Evolutionary conservation across 2,329 filamentous ascomycete species (phyloP), one percentile per base, ranked within the genome.

Genomic region (Fusarium virguliforme): DNA sequence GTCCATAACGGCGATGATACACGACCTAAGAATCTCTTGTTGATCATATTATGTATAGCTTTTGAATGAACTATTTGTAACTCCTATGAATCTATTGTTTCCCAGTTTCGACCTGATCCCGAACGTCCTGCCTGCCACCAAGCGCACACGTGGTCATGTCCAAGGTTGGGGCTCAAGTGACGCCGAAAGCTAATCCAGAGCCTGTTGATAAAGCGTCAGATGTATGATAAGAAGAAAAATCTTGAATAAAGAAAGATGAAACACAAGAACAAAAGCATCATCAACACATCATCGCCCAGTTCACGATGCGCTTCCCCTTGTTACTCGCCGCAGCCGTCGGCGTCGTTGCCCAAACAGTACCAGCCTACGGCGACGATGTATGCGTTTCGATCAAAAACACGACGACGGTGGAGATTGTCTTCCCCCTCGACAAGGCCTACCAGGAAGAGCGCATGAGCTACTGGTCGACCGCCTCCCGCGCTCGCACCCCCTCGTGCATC

Each of bases 401-500:
- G 34, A 66, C 60, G 43, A 50, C 38, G 38, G 60, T 66, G n/a
- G 50, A 60, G 7, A 51, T 43, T 6, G 18, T 7, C 55, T 12
- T 18, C 8, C 28, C n/a, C 5, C 62, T 80, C 1, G 72, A 80
- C 6, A 15, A 79, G 8, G 71, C 73, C 13, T 86, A 85, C 69
- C 76, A 70, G 9, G 56, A 56, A 3, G 83, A 83, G 48, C 76
- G 84, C 69, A 75, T 73, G 8, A 75, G 84, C 24, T 85, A 86
- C 75, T 85, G 84, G 84, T 86, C 85, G 4, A 80, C 80, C 3
- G 75, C 78, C 22, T 83, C 83, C 62, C 77, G 81, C 15, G 80
- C 80, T 43, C 79, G 85, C n/a, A 78, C 80, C 63, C 85, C 85
- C 6, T 79, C 79, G 43, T 87, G 85, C 66, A 85, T 87, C 61